Base-by-base conservation (phyloP, 306 rosid genomes). In the barrel medic (Medicago truncatula) region DNA sequence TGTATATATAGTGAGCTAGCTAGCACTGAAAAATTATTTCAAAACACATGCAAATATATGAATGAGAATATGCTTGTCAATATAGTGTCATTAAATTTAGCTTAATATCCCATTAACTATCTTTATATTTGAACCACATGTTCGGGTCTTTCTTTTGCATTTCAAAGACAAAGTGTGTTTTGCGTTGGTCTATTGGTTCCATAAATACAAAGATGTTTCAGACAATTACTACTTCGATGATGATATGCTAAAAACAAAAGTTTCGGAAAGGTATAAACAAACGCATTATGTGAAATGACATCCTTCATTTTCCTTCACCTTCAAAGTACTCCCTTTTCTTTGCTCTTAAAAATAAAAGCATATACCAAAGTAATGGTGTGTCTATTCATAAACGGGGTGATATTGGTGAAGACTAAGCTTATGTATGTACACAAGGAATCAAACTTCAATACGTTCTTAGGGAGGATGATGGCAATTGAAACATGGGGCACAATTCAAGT, bases 181-280 rank as follows among this genome's bases (percentile, higher is more conserved):
- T 23, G 20, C 70, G 73, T 69, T 73, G 74, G 77, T 49, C 75
- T 16, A 54, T 18, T 38, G 16, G 78, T 58, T 79, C 60, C 77
- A 50, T 54, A 23, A 50, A 62, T 50, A 60, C 75, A 46, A 58
- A 52, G 67, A 80, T 66, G 80, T 36, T 67, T 67, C 2, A 23
- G 73, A 73, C 56, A 67, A 57, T 59, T 53, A 47, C 43, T 47
- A 39, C 56, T 78, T 83, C 68, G 40, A 59, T 61, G 11, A 78
- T 74, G 11, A 78, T 71, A 74, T 76, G 80, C 74, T 71, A 77
- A 75, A 84, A 73, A 79, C 84, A 84, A 79, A 83, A 86, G 77
- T 57, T 66, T 73, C 13, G 46, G 38, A 82, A 73, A 80, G 79
- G 74, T 67, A 57, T 38, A 80, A 77, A 81, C 62, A 84, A 81